Evolutionary conservation across 106 monocot species (phyloP).

Genomic region (Posidonia australis): DNA sequence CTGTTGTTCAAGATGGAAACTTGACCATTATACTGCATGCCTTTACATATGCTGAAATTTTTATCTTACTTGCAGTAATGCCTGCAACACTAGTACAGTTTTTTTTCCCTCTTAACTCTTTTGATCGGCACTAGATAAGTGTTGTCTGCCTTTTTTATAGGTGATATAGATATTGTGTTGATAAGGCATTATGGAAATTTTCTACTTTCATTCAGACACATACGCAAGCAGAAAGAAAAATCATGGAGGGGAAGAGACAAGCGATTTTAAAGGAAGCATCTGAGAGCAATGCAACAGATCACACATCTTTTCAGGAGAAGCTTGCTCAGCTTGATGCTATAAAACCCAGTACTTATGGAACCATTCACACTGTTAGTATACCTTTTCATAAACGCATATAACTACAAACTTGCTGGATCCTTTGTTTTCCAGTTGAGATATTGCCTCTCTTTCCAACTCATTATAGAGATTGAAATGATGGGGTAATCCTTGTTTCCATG

Average conservation of each 20-base stretch:
- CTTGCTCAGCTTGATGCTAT: constrained; percentile 44
- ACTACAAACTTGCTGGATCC: neutral
- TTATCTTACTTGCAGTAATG: neutral
- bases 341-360: constrained; percentile 73
- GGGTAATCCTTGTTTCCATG: too few species aligned
- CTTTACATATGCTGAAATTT: neutral
- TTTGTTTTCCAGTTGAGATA: neutral
- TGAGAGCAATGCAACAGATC: constrained; percentile 20
- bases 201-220: constrained; percentile 44
- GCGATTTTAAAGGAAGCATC: constrained; percentile 39
- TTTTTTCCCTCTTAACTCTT: neutral
- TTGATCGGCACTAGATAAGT: constrained; percentile 2
- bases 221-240: constrained; percentile 76
- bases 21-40: neutral
- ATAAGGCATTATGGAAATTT: neutral
- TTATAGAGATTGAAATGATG: neutral
- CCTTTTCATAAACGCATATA: neutral
- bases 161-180: constrained; percentile 5
- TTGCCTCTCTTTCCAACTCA: neutral
- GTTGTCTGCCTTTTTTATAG: neutral
- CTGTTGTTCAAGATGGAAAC: neutral
- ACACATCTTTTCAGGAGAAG: constrained; percentile 25
- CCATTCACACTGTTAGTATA: constrained; percentile 53
- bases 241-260: constrained; percentile 66
- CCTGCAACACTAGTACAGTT: neutral